phyloP scores from a whole-genome alignment of 2,329 filamentous ascomycete species.

The Fusarium luffae region DNA sequence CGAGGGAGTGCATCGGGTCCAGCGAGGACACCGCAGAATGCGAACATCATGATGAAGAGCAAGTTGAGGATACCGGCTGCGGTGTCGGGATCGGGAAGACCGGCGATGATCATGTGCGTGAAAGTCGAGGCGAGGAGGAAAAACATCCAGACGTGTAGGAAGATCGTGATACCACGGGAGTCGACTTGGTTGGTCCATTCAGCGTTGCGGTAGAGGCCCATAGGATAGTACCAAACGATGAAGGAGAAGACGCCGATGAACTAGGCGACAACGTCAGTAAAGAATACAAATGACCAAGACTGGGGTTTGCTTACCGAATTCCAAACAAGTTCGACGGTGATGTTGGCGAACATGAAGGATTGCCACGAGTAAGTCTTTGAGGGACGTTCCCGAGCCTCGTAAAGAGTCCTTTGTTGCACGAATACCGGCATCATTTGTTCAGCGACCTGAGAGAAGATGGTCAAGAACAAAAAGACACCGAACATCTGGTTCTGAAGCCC shows the following conservation, averaged over 20 bases:
- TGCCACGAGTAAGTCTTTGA: conserved; percentile 76
- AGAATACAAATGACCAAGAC: no score
- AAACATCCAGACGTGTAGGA: conserved; percentile 71
- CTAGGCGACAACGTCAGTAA: not conserved
- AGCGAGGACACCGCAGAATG: conserved; percentile 73
- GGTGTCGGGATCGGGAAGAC: conserved; percentile 70
- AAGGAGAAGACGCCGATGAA: conserved; percentile 63
- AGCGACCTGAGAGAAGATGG: conserved; percentile 73
- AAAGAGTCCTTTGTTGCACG: conserved; percentile 73
- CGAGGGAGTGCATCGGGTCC: conserved; percentile 68
- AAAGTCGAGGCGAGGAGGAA: conserved; percentile 74
- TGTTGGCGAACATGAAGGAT: conserved; percentile 71
- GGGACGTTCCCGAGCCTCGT: conserved; percentile 75
- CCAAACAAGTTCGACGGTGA: conserved; percentile 73
- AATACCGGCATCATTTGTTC: conserved; percentile 78
- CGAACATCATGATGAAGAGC: conserved; percentile 69
- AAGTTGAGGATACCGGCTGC: conserved; percentile 74
- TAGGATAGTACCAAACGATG: conserved; percentile 75
- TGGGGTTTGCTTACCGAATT: conserved; percentile 62
- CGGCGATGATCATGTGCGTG: conserved; percentile 71
- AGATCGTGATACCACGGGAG: conserved; percentile 69
- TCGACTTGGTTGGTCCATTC: conserved; percentile 58
- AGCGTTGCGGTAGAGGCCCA: conserved; percentile 70
- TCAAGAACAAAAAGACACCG: conserved; percentile 75
- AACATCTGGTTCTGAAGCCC: conserved; percentile 79